A percentile compares a stretch with the other conserved stretches of the same genome.
Evolutionary conservation across 192 early-diverging fungal species (phyloP).

Genomic region (Coemansia sp.): DNA sequence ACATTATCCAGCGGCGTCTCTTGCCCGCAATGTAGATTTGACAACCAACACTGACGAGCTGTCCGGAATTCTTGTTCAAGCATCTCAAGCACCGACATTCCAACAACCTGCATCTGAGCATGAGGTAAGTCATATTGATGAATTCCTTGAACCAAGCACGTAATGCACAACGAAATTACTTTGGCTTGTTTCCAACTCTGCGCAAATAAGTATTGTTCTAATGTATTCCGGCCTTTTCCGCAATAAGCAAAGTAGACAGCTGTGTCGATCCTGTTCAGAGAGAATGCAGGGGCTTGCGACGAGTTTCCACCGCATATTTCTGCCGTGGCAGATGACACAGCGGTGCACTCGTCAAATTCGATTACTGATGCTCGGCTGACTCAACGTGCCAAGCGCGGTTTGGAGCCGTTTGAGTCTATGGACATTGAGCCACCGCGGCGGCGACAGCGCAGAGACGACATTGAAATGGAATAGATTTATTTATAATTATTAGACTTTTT

Average conservation of each 20-base stretch:
- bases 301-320: not conserved
- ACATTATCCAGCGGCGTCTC: not conserved
- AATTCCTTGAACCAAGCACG: not conserved
- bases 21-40: conserved; percentile 1
- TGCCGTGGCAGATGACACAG: not conserved
- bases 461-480: conserved; percentile 30
- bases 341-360: not conserved
- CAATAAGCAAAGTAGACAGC: not conserved
- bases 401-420: conserved; percentile 38
- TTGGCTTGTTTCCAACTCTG: not conserved
- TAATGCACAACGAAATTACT: not conserved
- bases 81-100: not conserved
- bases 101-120: not conserved
- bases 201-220: not conserved
- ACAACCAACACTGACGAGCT: not conserved
- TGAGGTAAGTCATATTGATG: conserved; percentile 5
- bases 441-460: conserved; percentile 41
- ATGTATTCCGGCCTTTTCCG: not conserved
- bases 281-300: not conserved
- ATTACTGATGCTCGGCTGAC: not conserved
- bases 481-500: conserved; percentile 8
- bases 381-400: conserved; percentile 15
- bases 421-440: conserved; percentile 49
- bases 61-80: not conserved
- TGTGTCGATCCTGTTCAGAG: not conserved